Base-by-base conservation (phyloP, 805 yeast species). In the Cyberlindnera mrakii region DNA sequence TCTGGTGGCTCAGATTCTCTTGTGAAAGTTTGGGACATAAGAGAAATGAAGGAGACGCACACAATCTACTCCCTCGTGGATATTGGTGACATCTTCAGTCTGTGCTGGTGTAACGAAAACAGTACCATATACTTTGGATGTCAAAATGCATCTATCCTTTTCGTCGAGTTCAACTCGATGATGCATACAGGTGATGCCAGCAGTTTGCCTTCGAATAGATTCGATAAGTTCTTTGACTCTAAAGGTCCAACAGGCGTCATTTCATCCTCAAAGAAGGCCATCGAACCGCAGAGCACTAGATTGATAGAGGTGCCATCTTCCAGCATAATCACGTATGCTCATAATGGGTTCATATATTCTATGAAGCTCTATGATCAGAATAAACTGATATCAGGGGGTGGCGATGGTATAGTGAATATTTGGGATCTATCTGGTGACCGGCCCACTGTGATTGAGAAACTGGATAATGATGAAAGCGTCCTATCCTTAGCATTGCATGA, bases 1-100 rank as follows among this genome's bases (percentile, higher is more conserved):
- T 78, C 93, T 31, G 96, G 93, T 3, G 91, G 96, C 2, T 80
- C 93, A 8, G 98, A 91, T 59, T 89, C 97, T 3, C 67, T 91
- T 38, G 82, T 91, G 29, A 85, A 88, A 58, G 79, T 88, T 1
- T 93, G 96, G 95, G 79, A 82, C 44, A 68, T 87, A 17, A 62
- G 72, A 2, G 60, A 47, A 10, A 55, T 73, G 45, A 53, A 58
- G 32, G 77, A 72, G 49, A 62, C 84, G 0, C 84, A 85, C 53
- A 84, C 95, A 0, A 77, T 90, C 7, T 91, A 91, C 60, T 83
- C 96, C 1, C 62, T 84, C 10, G 74, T 84, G 30, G 99, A 91
- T 65, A 83, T 91, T 40, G 99, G 99, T 40, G 99, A 91, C 62
- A 84, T 91, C 15, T 91, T 91, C 58, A 82, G 96, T 8, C 65